These are phyloP conservation scores for Tricholoma terreum DNA, from an alignment of 768 basidiomycete species.

Conservation along the genomic window DNA sequence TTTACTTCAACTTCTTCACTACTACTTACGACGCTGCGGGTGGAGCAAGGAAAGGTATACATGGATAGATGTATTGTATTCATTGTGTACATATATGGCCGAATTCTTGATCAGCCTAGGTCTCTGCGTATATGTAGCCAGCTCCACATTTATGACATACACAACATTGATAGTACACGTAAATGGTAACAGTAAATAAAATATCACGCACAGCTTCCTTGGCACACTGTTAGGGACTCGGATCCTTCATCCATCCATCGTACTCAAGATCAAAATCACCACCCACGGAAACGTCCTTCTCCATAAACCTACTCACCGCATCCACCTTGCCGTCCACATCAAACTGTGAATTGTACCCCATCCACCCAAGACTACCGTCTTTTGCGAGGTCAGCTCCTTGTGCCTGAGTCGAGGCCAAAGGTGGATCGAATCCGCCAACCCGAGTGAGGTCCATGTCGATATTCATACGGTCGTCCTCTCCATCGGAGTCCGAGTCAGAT, in stretches of 20 bases:
- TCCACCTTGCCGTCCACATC: conserved; percentile 55
- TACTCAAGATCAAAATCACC: conserved; percentile 32
- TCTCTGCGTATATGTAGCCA: too few relatives aligned
- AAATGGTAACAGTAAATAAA: neutral
- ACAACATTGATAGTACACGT: neutral
- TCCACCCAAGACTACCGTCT: conserved; percentile 27
- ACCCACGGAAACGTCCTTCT: conserved; percentile 43
- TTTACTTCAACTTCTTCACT: neutral
- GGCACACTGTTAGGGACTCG: conserved; percentile 21
- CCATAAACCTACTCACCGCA: conserved; percentile 50
- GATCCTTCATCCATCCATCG: conserved; percentile 48
- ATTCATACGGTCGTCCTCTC: conserved; percentile 14
- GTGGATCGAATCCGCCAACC: conserved; percentile 24
- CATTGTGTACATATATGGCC: neutral
- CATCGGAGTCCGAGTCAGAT: conserved; percentile 28
- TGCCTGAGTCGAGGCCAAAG: conserved; percentile 33
- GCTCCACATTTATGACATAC: too few relatives aligned
- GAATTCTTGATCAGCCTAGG: too few relatives aligned
- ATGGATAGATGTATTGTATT: neutral
- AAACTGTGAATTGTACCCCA: conserved; percentile 56
- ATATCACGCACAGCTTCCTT: neutral
- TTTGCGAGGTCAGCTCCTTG: conserved; percentile 3
- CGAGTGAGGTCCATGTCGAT: conserved; percentile 8
- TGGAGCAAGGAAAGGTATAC: neutral
- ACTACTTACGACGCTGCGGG: neutral